Evolutionary conservation across 2,329 filamentous ascomycete species (phyloP).

Genomic region (Fusarium nygamai): DNA sequence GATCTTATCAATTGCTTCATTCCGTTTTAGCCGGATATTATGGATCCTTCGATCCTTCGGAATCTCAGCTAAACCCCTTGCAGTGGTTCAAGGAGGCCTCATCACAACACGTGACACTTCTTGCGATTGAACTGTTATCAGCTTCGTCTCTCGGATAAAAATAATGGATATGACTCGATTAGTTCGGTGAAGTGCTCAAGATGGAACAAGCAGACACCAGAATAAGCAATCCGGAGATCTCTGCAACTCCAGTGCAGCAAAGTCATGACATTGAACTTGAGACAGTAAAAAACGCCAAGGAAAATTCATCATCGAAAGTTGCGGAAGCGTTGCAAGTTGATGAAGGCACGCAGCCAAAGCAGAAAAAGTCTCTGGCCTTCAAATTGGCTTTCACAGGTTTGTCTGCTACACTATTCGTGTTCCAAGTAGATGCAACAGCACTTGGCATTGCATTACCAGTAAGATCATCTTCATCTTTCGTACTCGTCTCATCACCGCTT

Average conservation of each 20-base stretch:
- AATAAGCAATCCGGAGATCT: not conserved
- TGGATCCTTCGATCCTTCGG: not conserved
- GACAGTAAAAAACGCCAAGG: not conserved
- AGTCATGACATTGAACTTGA: not conserved
- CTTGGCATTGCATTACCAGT: constrained; percentile 15
- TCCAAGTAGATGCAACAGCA: constrained; percentile 17
- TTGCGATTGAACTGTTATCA: not conserved
- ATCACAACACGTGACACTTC: not conserved
- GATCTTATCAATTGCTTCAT: not conserved
- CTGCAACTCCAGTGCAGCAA: not conserved
- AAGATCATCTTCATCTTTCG: not conserved
- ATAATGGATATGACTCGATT: rapidly evolving
- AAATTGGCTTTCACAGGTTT: constrained; percentile 9
- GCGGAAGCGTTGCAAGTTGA: not conserved
- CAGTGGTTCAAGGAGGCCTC: constrained; percentile 2
- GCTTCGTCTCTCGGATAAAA: too few species aligned
- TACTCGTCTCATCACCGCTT: not conserved
- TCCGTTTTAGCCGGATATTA: not conserved
- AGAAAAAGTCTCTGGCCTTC: constrained; percentile 11
- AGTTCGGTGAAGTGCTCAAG: rapidly evolving
- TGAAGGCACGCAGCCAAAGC: not conserved
- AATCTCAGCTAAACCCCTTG: not conserved
- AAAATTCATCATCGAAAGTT: not conserved
- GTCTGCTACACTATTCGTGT: constrained; percentile 4
- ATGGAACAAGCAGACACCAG: not conserved